A percentile compares a stretch with the other conserved stretches of the same genome.
Evolutionary conservation across 306 rosid species (phyloP).

Genomic region (Cucumis hystrix): DNA sequence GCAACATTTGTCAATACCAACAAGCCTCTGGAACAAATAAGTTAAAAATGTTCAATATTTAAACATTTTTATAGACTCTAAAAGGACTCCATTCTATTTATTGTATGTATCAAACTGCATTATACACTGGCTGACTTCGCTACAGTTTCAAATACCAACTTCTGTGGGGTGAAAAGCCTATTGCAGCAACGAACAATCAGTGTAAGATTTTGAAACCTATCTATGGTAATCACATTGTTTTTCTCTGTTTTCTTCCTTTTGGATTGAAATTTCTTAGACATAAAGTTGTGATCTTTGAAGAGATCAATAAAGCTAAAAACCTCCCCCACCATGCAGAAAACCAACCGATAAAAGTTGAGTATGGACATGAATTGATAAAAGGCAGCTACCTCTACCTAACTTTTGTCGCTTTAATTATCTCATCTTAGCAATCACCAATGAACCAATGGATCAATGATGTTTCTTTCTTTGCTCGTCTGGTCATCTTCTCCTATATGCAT

Average conservation of each 20-base stretch:
- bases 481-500: neutral
- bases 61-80: neutral
- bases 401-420: neutral
- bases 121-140: neutral
- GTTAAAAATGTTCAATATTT: conserved; percentile 8
- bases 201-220: neutral
- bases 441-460: neutral
- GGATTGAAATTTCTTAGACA: neutral
- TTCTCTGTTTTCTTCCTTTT: neutral
- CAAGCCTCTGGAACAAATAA: conserved; percentile 35
- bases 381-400: neutral
- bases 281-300: neutral
- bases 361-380: neutral
- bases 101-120: neutral
- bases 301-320: neutral
- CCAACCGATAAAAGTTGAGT: neutral
- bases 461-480: neutral
- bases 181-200: neutral
- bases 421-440: neutral
- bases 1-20: conserved; percentile 41
- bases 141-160: neutral
- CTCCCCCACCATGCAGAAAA: neutral
- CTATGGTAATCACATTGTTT: neutral
- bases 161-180: neutral
- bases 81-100: neutral